A percentile compares a stretch with the other conserved stretches of the same genome.
phyloP scores from a whole-genome alignment of 164 flowering plant species.

The Chloranthus sessilifolius region DNA sequence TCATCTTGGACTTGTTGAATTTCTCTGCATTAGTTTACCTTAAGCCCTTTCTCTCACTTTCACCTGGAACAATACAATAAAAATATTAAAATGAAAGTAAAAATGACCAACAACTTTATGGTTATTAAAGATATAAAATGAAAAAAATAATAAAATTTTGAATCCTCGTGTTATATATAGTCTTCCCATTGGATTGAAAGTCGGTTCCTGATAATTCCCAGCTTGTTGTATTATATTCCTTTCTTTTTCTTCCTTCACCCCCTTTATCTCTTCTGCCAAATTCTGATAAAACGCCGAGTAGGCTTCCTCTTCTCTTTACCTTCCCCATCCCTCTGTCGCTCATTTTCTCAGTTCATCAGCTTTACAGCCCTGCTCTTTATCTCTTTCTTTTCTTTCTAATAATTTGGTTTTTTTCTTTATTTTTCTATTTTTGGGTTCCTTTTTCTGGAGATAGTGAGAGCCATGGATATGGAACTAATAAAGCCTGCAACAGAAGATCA shows the following conservation, averaged over 20 bases:
- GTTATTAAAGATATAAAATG: background rate
- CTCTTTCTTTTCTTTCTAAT: too few species aligned
- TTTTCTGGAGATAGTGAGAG: background rate
- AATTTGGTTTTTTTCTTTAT: slow-evolving; percentile 1
- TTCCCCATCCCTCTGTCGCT: slow-evolving; percentile 14
- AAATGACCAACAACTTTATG: too few species aligned
- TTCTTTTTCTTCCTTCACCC: background rate
- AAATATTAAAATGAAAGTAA: too few species aligned
- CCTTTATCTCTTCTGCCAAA: slow-evolving; percentile 2
- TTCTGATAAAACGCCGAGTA: slow-evolving; percentile 13
- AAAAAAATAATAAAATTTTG: slow-evolving; percentile 2
- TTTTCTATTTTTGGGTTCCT: background rate
- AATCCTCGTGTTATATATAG: slow-evolving; percentile 16
- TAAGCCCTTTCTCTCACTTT: too few species aligned
- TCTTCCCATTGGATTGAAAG: slow-evolving; percentile 10
- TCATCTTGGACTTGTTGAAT: too few species aligned
- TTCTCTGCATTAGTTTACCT: too few species aligned
- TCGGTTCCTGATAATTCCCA: too few species aligned
- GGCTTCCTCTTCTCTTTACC: slow-evolving; percentile 10
- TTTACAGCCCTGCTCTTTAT: background rate
- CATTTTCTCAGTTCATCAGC: slow-evolving; percentile 3
- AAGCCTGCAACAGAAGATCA: slow-evolving; percentile 31
- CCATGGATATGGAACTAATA: slow-evolving; percentile 24
- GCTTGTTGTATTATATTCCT: too few species aligned
- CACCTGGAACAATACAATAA: too few species aligned